Evolutionary conservation across 192 early-diverging fungal genomes (phyloP), one percentile per base, ranked within the genome.

Genomic region (Entrophospora sp.): DNA sequence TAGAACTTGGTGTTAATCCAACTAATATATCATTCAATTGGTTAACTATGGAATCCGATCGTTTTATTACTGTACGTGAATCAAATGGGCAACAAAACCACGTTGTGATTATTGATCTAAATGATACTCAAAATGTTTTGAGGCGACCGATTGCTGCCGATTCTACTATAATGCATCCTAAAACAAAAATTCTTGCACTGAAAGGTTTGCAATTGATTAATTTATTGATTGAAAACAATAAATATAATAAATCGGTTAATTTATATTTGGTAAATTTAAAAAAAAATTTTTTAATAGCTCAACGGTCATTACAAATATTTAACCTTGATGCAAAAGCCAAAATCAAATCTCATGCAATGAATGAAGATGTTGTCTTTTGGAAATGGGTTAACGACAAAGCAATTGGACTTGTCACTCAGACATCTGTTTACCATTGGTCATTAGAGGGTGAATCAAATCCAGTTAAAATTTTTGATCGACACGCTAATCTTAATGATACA

Each of bases 91-190:
- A 24, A 6, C 8, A 16, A 32, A 48, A 63, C 78, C 91, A 93
- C 69, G 93, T 97, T 31, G 93, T 93, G 45, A 95, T 99, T 66
- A 82, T 98, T 35, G 96, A 99, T 78, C 79, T 99, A 80, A 81
- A 84, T 55, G 87, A 97, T 66, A 84, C 87, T 30, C 77, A 79
- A 49, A 89, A 91, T 69, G 76, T 94, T 34, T 80, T 90, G 59
- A 87, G 93, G 49, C 78, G 94, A 68, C 91, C 91, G 51, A 99
- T 99, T 72, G 90, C 94, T 49, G 96, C 96, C 9, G 96, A 99
- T 70, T 93, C 93, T 16, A 95, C 92, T 38, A 95, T 99, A 70
- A 99, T 99, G 96, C 92, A 97, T 72, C 96, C 95, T 10, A 84
- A 85, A 37, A 81, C 82, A 69, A 92, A 92, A 72, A 89, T 96